These are phyloP conservation scores for Rhodotorula sp. DNA, from an alignment of 1,284 basidiomycete species.

Conservation along the genomic window DNA sequence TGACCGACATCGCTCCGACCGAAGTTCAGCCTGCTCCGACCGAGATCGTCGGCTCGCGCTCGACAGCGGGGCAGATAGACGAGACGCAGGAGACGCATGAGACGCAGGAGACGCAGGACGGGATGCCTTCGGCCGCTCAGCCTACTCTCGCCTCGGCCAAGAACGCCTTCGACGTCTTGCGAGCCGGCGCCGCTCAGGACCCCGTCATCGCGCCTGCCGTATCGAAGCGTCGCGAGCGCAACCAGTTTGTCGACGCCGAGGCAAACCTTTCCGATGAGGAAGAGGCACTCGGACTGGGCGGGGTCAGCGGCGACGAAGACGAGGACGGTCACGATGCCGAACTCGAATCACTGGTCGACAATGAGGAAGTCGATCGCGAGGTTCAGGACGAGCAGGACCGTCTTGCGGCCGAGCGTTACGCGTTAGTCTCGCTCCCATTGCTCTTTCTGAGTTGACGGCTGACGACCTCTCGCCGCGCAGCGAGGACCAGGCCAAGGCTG, in stretches of 20 bases:
- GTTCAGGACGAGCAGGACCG: constrained; percentile 28
- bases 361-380: constrained; percentile 29
- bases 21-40: constrained; percentile 7
- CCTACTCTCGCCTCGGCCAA: neutral
- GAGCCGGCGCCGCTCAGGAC: neutral
- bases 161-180: constrained; percentile 28
- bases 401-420: constrained; percentile 10
- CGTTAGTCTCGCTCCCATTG: constrained; percentile 11
- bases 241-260: constrained; percentile 29
- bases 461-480: neutral
- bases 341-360: constrained; percentile 35
- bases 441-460: too few relatives aligned
- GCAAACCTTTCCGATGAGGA: constrained; percentile 37
- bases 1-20: constrained; percentile 1
- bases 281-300: constrained; percentile 10
- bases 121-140: constrained; percentile 29
- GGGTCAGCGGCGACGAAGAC: constrained; percentile 35
- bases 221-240: constrained; percentile 3
- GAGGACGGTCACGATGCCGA: constrained; percentile 36
- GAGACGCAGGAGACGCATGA: constrained; percentile 10
- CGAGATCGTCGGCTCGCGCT: neutral
- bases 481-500: constrained; percentile 24
- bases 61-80: neutral
- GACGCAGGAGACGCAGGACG: constrained; percentile 14
- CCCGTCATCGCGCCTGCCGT: neutral